phyloP scores from a whole-genome alignment of 352 stramenopile species.

The Phytophthora nicotianae region DNA sequence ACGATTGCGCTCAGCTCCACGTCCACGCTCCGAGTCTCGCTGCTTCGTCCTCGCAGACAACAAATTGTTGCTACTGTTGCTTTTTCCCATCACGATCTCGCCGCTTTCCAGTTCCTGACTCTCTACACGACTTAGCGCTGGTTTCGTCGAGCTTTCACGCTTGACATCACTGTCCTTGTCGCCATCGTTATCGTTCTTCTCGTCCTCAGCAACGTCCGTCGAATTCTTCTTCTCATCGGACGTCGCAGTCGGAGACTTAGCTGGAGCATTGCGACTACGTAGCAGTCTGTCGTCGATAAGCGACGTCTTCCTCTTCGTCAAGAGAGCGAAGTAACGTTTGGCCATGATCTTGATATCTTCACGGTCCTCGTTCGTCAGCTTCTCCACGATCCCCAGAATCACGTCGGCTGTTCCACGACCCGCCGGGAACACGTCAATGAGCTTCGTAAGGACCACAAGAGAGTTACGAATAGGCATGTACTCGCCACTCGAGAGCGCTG shows the following conservation, averaged over 20 bases:
- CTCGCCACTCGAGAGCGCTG: slow-evolving; percentile 63
- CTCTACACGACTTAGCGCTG: slow-evolving; percentile 21
- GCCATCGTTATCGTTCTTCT: slow-evolving; percentile 31
- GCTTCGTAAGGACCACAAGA: slow-evolving; percentile 87
- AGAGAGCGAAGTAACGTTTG: slow-evolving; percentile 81
- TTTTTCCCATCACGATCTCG: slow-evolving; percentile 49
- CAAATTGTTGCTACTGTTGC: slow-evolving; percentile 21
- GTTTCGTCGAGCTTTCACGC: slow-evolving; percentile 19
- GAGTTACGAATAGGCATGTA: slow-evolving; percentile 90
- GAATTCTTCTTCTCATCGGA: slow-evolving; percentile 27
- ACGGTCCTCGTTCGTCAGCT: slow-evolving; percentile 77
- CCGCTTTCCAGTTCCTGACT: slow-evolving; percentile 60
- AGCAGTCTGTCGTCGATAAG: slow-evolving; percentile 73
- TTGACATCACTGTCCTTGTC: slow-evolving; percentile 27
- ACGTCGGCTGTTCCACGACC: slow-evolving; percentile 60
- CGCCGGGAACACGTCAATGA: slow-evolving; percentile 86
- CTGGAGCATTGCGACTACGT: slow-evolving; percentile 22
- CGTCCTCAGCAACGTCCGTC: slow-evolving; percentile 24
- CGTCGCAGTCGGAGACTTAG: slow-evolving; percentile 13
- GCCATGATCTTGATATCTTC: slow-evolving; percentile 93
- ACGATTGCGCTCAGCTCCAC: slow-evolving; percentile 35
- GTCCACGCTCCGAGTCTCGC: slow-evolving; percentile 22
- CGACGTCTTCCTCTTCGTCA: slow-evolving; percentile 76
- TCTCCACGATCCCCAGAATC: slow-evolving; percentile 70
- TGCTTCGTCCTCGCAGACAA: slow-evolving; percentile 22